Evolutionary conservation across 257 asterid genomes (phyloP).

Genomic region (Mentha longifolia): DNA sequence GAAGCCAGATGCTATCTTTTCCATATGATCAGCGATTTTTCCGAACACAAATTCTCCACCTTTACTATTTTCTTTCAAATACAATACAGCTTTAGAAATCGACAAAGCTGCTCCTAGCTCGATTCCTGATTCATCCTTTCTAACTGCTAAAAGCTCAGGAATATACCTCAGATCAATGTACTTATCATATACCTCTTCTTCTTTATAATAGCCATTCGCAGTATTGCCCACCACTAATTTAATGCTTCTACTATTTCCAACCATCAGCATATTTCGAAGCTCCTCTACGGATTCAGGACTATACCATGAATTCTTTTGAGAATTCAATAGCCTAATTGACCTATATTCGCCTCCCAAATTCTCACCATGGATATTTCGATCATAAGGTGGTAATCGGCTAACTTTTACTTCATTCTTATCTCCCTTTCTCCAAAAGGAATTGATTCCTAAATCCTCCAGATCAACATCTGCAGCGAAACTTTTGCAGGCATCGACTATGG

Average conservation of each 20-base stretch:
- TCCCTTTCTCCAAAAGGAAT: constrained; percentile 30
- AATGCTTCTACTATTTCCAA: not conserved
- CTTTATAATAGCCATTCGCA: constrained; percentile 22
- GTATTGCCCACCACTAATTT: constrained; percentile 35
- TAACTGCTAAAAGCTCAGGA: constrained; percentile 28
- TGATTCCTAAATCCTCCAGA: constrained; percentile 34
- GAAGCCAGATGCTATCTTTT: constrained; percentile 30
- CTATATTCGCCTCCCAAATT: constrained; percentile 1
- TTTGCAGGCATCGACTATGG: constrained; percentile 36
- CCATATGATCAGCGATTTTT: constrained; percentile 33
- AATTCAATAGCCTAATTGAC: constrained; percentile 15
- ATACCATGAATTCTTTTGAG: constrained; percentile 24
- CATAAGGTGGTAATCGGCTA: constrained; percentile 21
- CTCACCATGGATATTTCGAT: constrained; percentile 18
- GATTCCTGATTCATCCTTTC: constrained; percentile 24
- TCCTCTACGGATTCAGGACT: constrained; percentile 25
- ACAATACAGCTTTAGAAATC: constrained; percentile 24
- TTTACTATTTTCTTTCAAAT: constrained; percentile 20
- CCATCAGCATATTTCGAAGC: constrained; percentile 19
- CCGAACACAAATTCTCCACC: constrained; percentile 20
- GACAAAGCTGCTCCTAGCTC: constrained; percentile 34
- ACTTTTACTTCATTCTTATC: not conserved
- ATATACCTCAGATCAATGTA: constrained; percentile 31
- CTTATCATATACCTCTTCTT: constrained; percentile 14
- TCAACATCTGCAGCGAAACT: constrained; percentile 35